Percentiles rank a stretch among this genome's conserved stretches.
Evolutionary conservation across 2,329 filamentous ascomycete species (phyloP).

Genomic region (Ceratocystis albifundus): DNA sequence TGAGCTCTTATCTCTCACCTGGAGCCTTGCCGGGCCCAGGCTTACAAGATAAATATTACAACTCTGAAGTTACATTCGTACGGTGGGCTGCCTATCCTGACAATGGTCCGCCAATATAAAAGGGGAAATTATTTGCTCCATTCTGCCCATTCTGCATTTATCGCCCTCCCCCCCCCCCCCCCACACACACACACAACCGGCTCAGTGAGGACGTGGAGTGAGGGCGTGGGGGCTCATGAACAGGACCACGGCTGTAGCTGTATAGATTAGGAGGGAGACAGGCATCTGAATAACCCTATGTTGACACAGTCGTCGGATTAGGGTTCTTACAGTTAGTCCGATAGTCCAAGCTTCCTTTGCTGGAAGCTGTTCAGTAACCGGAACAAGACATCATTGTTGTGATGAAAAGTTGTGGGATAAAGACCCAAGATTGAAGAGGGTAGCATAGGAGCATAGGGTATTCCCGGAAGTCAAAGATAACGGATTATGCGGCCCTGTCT

Average conservation of each 20-base stretch:
- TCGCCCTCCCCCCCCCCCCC: too few species aligned
- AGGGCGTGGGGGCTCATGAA: not conserved
- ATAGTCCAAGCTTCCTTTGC: not conserved
- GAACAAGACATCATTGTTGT: not conserved
- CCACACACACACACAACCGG: too few species aligned
- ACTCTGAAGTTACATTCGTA: not conserved
- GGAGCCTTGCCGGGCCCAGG: not conserved
- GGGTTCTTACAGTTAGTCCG: not conserved
- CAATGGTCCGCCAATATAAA: not conserved
- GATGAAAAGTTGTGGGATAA: not conserved
- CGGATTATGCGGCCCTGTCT: not conserved
- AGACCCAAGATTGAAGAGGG: not conserved
- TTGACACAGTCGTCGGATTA: not conserved
- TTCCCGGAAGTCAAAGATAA: not conserved
- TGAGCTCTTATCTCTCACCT: not conserved
- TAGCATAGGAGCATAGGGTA: conserved; percentile 5
- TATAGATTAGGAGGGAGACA: too few species aligned
- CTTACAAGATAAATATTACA: not conserved
- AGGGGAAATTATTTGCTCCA: not conserved
- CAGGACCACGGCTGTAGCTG: not conserved
- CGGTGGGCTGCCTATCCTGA: not conserved
- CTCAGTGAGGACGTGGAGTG: not conserved
- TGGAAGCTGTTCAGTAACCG: not conserved
- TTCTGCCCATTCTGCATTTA: not conserved
- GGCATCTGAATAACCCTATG: not conserved